phyloP scores from a whole-genome alignment of 768 basidiomycete species.

The Hygrophorus pudorinus region DNA sequence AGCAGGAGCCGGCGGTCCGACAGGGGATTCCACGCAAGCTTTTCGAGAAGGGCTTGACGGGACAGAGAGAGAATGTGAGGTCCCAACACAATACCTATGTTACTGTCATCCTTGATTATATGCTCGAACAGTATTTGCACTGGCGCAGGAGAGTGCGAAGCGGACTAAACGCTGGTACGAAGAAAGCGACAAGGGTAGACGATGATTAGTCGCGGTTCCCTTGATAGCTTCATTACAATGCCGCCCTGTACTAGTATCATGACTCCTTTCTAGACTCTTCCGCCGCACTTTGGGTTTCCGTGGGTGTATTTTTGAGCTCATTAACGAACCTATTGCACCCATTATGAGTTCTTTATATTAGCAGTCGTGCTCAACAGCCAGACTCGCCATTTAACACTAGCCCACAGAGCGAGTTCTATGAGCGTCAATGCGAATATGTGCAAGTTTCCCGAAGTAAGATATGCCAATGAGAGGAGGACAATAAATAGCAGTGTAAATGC shows the following conservation, averaged over 20 bases:
- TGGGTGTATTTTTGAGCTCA: conserved; percentile 39
- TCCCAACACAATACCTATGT: neutral
- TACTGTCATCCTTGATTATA: neutral
- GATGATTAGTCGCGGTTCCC: conserved; percentile 26
- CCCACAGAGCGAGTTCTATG: conserved; percentile 66
- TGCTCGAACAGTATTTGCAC: conserved; percentile 55
- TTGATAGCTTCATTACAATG: neutral
- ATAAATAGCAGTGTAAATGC: conserved; percentile 49
- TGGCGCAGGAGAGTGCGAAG: conserved; percentile 77
- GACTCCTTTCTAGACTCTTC: conserved; percentile 20
- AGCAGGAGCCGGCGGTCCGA: conserved; percentile 39
- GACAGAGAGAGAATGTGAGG: conserved; percentile 86
- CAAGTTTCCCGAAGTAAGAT: conserved; percentile 51
- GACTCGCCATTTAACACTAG: conserved; percentile 68
- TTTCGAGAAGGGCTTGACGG: conserved; percentile 89
- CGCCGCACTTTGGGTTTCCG: conserved; percentile 6
- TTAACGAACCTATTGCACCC: conserved; percentile 47
- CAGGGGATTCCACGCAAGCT: conserved; percentile 51
- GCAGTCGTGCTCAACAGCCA: conserved; percentile 1
- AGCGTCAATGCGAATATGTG: conserved; percentile 60
- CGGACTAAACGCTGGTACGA: conserved; percentile 82
- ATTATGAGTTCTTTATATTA: conserved; percentile 8
- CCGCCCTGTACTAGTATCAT: conserved; percentile 8
- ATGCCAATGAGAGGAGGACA: conserved; percentile 48
- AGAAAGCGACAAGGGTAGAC: conserved; percentile 44